Percentiles rank a stretch among this genome's conserved stretches.
Conservation (phyloP, 2,329 filamentous ascomycete genomes). For the Moelleriella libera region DNA sequence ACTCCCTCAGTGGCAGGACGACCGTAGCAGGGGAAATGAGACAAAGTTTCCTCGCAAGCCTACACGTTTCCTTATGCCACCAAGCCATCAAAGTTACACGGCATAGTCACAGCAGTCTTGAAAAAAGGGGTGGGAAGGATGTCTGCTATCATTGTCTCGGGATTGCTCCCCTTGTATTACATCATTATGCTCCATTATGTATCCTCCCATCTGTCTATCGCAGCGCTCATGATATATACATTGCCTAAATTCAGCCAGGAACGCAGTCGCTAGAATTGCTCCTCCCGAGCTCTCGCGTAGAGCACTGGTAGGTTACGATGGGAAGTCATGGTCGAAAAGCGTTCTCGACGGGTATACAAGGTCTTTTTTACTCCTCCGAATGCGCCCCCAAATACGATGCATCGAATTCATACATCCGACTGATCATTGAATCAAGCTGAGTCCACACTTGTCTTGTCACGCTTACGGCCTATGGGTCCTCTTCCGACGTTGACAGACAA, state of each 20-base stretch:
- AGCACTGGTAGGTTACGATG: too few relatives aligned
- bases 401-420: too few relatives aligned
- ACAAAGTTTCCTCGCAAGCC: too few relatives aligned
- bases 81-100: not conserved
- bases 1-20: too few relatives aligned
- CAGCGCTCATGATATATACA: constrained; percentile 5
- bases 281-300: too few relatives aligned
- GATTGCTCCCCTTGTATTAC: not conserved
- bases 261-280: constrained; percentile 1
- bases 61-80: too few relatives aligned
- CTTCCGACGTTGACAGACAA: constrained; percentile 25
- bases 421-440: too few relatives aligned
- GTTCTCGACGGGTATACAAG: not conserved
- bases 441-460: constrained; percentile 7
- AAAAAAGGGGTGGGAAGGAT: not conserved
- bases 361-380: not conserved
- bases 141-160: not conserved
- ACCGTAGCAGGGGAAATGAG: too few relatives aligned
- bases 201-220: constrained; percentile 6
- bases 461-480: constrained; percentile 13
- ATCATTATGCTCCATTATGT: not conserved
- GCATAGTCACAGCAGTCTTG: not conserved
- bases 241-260: not conserved
- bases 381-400: too few relatives aligned
- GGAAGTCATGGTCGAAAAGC: too few relatives aligned